phyloP scores from a whole-genome alignment of 2,329 filamentous ascomycete species.

The Apiospora aurea region DNA sequence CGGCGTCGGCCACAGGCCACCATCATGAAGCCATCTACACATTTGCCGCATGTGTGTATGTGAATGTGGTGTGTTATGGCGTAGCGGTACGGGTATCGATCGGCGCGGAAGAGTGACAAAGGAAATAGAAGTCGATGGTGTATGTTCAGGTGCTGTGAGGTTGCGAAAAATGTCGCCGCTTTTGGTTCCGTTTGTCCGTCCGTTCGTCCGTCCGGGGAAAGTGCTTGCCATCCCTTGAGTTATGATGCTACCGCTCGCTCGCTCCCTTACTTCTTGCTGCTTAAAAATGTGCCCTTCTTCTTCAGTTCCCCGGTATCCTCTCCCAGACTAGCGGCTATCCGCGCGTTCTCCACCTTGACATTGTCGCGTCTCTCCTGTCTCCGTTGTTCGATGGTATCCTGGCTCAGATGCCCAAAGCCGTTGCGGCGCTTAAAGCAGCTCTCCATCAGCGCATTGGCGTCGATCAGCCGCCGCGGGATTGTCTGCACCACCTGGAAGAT shows the following conservation, averaged over 20 bases:
- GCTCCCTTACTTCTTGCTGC: slow-evolving; percentile 6
- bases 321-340: slow-evolving; percentile 35
- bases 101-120: background rate
- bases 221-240: background rate
- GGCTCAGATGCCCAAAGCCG: slow-evolving; percentile 81
- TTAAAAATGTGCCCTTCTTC: slow-evolving; percentile 55
- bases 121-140: background rate
- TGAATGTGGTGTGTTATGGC: background rate
- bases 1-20: slow-evolving; percentile 13
- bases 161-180: background rate
- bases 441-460: slow-evolving; percentile 83
- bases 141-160: background rate
- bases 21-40: slow-evolving; percentile 11
- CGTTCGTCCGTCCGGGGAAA: background rate
- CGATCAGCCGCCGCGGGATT: slow-evolving; percentile 80
- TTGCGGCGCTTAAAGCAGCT: slow-evolving; percentile 82
- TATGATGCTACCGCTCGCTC: background rate
- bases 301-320: slow-evolving; percentile 36
- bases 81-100: background rate
- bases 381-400: slow-evolving; percentile 80
- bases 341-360: slow-evolving; percentile 55
- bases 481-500: slow-evolving; percentile 94
- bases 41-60: background rate
- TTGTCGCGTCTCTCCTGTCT: slow-evolving; percentile 70
- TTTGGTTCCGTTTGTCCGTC: background rate